Evolutionary conservation across 768 basidiomycete genomes (phyloP), one percentile per base, ranked within the genome.

Genomic region (Lactifluus rugatus): DNA sequence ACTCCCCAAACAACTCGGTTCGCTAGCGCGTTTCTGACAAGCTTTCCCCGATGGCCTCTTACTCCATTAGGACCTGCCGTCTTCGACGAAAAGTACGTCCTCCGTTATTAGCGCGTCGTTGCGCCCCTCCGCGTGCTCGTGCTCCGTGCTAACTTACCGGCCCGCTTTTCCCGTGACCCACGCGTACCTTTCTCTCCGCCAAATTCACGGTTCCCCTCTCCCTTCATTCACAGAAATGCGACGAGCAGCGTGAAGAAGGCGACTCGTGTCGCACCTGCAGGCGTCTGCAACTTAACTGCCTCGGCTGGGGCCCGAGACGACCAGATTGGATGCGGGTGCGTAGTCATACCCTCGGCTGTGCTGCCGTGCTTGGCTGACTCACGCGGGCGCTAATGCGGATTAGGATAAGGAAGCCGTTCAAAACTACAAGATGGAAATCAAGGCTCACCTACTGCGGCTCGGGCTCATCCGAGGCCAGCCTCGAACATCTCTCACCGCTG

Each of bases 311-410:
- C 3, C 75, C 83, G 8, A 85, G 80, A 67, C 80, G 89, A 52
- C 89, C 89, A n/a, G 89, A 90, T 56, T 91, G 89, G 88, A 89
- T 91, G 87, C 74, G 87, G 64, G 88, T 91, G 63, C 65, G 80
- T 47, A 21, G 26, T 49, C 34, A 42, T 49, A 63, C 54, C 28
- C 28, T 31, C 50, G 9, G 1, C 61, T 21, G 16, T 2, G 17
- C 37, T 39, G 36, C 51, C 45, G 61, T 53, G 56, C 58, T 34
- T 11, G 19, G 52, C 57, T 60, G 58, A 60, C 54, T 56, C 54
- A 60, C 36, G 10, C 17, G 41, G 49, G 54, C 61, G 31, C 58
- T 56, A 60, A 69, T 55, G 69, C 57, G 34, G 60, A 26, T 31
- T 69, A 91, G 89, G 89, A 91, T 70, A 91, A 91, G 71, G 82